Evolutionary conservation across 1,284 basidiomycete genomes (phyloP), one percentile per base, ranked within the genome.

Genomic region (Ustilago loliicola): DNA sequence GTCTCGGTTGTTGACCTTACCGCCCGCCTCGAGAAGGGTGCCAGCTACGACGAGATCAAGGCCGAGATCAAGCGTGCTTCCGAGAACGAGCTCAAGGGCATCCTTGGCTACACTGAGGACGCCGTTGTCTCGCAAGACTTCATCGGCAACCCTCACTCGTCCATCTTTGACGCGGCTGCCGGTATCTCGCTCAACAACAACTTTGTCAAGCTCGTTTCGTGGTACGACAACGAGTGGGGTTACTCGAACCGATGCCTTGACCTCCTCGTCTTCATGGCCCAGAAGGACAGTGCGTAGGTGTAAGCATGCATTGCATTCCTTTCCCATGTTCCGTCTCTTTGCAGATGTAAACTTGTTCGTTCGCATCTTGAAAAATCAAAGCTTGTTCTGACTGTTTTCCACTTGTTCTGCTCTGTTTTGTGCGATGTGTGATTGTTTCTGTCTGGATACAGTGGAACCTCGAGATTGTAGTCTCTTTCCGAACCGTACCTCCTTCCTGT

Each of bases 1-100:
- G 97, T 99, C 81, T 98, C 96, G 80, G 97, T 99, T 80, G 96
- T 99, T 87, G 96, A 99, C 89, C 91, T 99, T 79, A 95, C 97
- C 80, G 93, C 91, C 85, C 94, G 96, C 85, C 90, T 95, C 85
- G 93, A 95, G 89, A 98, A 95, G 90, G 85, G 88, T 53, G 85
- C 86, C 51, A 87, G 90, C 47, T 98, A 98, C 89, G 94, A 95
- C 25, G 90, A 94, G 79, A 97, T 99, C 92, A 98, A 96, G 91
- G 88, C 88, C 17, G 91, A 91, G 83, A 84, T 99, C 87, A 94
- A 94, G 90, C 90, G 89, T 71, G 96, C 96, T 56, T 89, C 95
- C 59, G 90, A 92, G 84, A 91, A 74, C 69, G 88, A 88, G 86
- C 87, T 89, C 83, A 90, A 91, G 89, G 96, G 94, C 80, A 92